Evolutionary conservation across 1,284 basidiomycete species (phyloP), one percentile per base, ranked within the genome.

Genomic region (Trametes polyzona): DNA sequence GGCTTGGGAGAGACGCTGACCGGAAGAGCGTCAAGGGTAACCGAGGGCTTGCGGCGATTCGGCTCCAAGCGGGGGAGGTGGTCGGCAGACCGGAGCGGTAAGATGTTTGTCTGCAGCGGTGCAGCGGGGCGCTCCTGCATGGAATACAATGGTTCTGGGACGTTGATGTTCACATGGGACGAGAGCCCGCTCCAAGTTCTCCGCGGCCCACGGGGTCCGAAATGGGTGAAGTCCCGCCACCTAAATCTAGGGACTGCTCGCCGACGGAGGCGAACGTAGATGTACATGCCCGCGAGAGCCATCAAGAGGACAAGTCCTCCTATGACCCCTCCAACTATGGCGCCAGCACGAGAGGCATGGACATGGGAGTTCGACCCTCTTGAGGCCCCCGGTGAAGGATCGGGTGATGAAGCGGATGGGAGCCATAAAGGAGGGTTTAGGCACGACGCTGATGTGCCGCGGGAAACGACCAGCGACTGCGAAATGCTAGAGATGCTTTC

Each of bases 291-390:
- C 21, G 62, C 47, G 14, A 51, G 48, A 2, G 58, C 63, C 23
- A 42, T 50, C 10, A 69, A 16, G 32, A 68, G 49, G 2, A 63
- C 66, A 10, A 72, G 42, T 11, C 69, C 74, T 14, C 71, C 73
- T 3, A 74, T 54, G 11, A 72, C 64, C 11, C 72, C 71, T 10
- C 74, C 74, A 3, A 66, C 69, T 33, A 75, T 69, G 0, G 68
- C 70, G 5, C 71, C 73, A 0, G 61, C 1, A 6, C 8, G 47
- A 6, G n/a, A 36, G 14, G 24, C 10, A 14, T 17, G 16, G 12
- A 16, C 14, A 3, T 23, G 29, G 5, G 41, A 24, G 16, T 21
- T 12, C 9, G 8, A 26, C 7, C 9, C 8, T n/a, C n/a, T 14
- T 21, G 12, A 17, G 47, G 11, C 17, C 49, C n/a, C n/a, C 19